These are phyloP conservation scores for Sechiopsis laciniata DNA, from an alignment of 306 rosid species.

Conservation along the genomic window DNA sequence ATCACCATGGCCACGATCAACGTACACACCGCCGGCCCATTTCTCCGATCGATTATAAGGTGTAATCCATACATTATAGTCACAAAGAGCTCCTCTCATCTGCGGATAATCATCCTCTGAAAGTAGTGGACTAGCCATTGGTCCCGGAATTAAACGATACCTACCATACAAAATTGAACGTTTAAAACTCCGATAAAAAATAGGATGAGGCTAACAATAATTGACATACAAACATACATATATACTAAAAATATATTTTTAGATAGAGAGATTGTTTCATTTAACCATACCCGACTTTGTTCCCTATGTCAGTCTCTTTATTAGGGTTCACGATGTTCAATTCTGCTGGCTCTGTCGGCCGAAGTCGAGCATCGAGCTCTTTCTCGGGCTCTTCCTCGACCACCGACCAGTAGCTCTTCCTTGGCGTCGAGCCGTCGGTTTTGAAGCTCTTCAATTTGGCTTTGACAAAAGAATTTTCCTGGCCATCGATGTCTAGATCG, in stretches of 20 bases:
- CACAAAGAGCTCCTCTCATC: constrained; percentile 41
- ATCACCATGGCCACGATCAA: constrained; percentile 41
- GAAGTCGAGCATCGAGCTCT: constrained; percentile 9
- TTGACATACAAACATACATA: no score
- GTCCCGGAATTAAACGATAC: constrained; percentile 31
- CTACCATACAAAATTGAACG: neutral
- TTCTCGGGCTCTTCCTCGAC: neutral
- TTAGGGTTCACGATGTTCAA: constrained; percentile 31
- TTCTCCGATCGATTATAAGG: constrained; percentile 50
- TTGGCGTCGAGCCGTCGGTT: constrained; percentile 12
- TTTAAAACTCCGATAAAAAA: no score
- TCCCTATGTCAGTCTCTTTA: constrained; percentile 30
- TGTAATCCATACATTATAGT: constrained; percentile 42
- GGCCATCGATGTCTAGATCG: constrained; percentile 54
- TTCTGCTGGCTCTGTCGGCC: constrained; percentile 17
- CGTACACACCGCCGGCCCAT: constrained; percentile 42
- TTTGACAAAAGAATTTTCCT: constrained; percentile 46
- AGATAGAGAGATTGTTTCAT: neutral
- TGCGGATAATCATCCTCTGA: constrained; percentile 47
- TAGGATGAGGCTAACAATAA: no score
- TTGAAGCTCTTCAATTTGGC: constrained; percentile 6
- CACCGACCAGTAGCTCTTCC: constrained; percentile 11
- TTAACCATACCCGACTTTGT: constrained; percentile 35
- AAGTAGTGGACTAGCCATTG: constrained; percentile 31
- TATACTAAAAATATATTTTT: no score